Evolutionary conservation across 2,329 filamentous ascomycete genomes (phyloP).

Genomic region (Aspergillus sclerotialis): DNA sequence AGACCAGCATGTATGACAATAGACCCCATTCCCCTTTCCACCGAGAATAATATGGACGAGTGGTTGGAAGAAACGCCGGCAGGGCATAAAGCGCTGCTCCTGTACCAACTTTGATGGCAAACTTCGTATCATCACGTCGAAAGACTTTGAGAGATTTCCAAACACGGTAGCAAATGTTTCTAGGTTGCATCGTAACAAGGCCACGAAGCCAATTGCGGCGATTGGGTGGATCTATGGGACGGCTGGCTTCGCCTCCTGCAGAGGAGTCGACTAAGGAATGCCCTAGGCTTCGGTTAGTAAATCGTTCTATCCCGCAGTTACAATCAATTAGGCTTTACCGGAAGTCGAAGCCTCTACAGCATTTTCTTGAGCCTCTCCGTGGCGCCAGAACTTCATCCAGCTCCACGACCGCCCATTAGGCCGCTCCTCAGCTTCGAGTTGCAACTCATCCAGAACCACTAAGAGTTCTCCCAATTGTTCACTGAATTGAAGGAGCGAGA

Average conservation of each 20-base stretch:
- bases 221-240: not conserved
- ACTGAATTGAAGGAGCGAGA: constrained; percentile 81
- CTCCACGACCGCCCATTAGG: constrained; percentile 62
- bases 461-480: constrained; percentile 82
- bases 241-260: not conserved
- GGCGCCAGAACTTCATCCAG: constrained; percentile 78
- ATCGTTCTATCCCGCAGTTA: too few relatives aligned
- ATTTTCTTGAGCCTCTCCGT: constrained; percentile 8
- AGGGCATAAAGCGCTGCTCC: constrained; percentile 85
- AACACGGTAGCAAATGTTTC: constrained; percentile 43
- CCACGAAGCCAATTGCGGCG: not conserved
- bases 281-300: not conserved
- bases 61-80: constrained; percentile 74
- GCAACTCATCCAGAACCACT: constrained; percentile 77
- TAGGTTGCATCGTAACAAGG: too few relatives aligned
- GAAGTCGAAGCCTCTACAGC: constrained; percentile 19
- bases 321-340: too few relatives aligned
- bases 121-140: constrained; percentile 61
- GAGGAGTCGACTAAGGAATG: not conserved
- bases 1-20: constrained; percentile 95
- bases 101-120: constrained; percentile 87
- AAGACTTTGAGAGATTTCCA: constrained; percentile 52
- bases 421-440: constrained; percentile 57
- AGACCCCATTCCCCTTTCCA: constrained; percentile 98
- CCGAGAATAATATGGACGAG: constrained; percentile 70